Conservation (phyloP, 768 basidiomycete genomes). For the Naganishia kalamii region DNA sequence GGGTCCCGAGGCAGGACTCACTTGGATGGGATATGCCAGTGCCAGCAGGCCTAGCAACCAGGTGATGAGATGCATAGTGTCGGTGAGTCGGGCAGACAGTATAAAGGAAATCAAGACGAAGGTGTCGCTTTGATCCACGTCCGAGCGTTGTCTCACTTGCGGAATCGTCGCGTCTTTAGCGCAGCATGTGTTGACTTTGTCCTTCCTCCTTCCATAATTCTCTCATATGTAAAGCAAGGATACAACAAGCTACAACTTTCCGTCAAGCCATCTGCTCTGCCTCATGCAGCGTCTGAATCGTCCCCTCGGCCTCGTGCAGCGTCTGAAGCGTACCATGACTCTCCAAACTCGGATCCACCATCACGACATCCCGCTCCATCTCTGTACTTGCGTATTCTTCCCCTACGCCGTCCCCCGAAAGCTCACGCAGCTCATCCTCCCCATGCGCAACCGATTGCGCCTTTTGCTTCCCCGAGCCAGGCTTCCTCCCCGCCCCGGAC, state of each 20-base stretch:
- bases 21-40: not conserved
- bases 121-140: not conserved
- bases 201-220: not conserved
- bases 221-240: not conserved
- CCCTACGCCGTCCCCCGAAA: not conserved
- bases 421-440: not conserved
- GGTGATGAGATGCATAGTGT: not conserved
- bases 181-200: not conserved
- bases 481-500: conserved; percentile 9
- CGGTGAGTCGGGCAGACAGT: not conserved
- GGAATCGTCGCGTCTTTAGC: not conserved
- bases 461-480: not conserved
- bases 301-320: not conserved
- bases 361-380: not conserved
- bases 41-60: conserved; percentile 8
- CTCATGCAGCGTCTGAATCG: not conserved
- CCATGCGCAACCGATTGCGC: not conserved
- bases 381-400: not conserved
- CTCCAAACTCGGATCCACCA: not conserved
- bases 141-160: too few relatives aligned
- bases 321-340: not conserved
- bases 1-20: not conserved
- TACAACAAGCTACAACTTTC: too few relatives aligned
- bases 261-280: not conserved
- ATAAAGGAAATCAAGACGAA: not conserved